These are phyloP conservation scores for Lactifluus piperatus DNA, from an alignment of 768 basidiomycete species.

Conservation along the genomic window DNA sequence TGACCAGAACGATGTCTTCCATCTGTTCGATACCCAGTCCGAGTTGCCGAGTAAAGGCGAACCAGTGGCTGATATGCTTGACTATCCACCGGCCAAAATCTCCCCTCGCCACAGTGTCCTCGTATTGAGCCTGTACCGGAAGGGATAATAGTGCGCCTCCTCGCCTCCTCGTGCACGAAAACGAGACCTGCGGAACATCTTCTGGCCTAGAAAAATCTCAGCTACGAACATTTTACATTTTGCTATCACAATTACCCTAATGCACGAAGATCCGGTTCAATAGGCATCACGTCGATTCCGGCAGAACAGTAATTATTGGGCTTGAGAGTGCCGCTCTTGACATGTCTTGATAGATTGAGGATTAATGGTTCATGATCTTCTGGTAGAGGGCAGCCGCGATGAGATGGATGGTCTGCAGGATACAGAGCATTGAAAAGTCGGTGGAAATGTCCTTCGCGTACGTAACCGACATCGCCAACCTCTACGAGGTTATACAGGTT, in stretches of 20 bases:
- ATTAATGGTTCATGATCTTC: not conserved
- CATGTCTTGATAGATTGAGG: not conserved
- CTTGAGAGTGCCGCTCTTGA: not conserved
- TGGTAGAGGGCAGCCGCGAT: not conserved
- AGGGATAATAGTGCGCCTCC: conserved; percentile 1
- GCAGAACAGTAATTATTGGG: not conserved
- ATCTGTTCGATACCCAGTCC: not conserved
- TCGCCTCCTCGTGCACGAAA: not conserved
- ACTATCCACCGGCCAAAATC: not conserved
- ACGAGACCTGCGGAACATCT: not conserved
- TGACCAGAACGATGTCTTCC: not conserved
- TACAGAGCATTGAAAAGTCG: conserved; percentile 16
- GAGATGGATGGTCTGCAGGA: not conserved
- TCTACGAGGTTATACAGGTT: conserved; percentile 2
- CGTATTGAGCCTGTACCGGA: not conserved
- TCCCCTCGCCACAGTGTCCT: not conserved
- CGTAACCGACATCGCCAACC: conserved; percentile 21
- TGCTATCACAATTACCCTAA: not conserved
- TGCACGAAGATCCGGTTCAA: not conserved
- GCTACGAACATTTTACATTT: not conserved
- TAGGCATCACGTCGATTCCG: not conserved
- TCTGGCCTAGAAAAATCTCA: not conserved
- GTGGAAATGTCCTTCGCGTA: conserved; percentile 16
- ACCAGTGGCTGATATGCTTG: not conserved
- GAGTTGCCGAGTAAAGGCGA: not conserved